phyloP scores from a whole-genome alignment of 352 stramenopile species.

The Globisporangium cederbergense region DNA sequence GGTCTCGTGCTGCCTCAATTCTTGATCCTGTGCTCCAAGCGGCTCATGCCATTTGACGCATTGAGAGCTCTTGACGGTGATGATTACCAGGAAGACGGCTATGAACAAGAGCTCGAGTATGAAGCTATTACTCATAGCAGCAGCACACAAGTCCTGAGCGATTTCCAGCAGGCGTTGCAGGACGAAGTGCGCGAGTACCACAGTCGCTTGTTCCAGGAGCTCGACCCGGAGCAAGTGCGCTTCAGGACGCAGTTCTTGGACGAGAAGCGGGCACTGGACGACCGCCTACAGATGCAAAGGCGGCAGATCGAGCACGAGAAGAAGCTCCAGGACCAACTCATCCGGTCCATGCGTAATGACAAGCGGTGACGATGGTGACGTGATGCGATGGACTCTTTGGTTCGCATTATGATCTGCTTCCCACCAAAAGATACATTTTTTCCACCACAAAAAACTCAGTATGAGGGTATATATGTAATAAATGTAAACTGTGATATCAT shows the following conservation, averaged over 20 bases:
- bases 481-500: background rate
- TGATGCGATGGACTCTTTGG: background rate
- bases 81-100: background rate
- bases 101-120: background rate
- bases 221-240: conserved; percentile 31
- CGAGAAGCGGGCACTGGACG: conserved; percentile 22
- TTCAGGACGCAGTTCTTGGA: conserved; percentile 23
- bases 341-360: conserved; percentile 14
- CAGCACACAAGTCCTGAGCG: conserved; percentile 9
- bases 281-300: conserved; percentile 22
- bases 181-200: conserved; percentile 33
- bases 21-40: conserved; percentile 32
- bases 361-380: background rate
- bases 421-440: background rate
- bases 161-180: conserved; percentile 26
- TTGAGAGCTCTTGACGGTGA: background rate
- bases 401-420: background rate
- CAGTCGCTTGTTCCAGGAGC: conserved; percentile 28
- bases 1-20: conserved; percentile 32
- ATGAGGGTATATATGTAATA: background rate
- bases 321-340: conserved; percentile 27
- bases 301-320: conserved; percentile 31
- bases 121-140: background rate
- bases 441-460: background rate
- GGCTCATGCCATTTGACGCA: background rate